Base-by-base conservation (phyloP, 768 basidiomycete genomes). In the Artomyces pyxidatus region DNA sequence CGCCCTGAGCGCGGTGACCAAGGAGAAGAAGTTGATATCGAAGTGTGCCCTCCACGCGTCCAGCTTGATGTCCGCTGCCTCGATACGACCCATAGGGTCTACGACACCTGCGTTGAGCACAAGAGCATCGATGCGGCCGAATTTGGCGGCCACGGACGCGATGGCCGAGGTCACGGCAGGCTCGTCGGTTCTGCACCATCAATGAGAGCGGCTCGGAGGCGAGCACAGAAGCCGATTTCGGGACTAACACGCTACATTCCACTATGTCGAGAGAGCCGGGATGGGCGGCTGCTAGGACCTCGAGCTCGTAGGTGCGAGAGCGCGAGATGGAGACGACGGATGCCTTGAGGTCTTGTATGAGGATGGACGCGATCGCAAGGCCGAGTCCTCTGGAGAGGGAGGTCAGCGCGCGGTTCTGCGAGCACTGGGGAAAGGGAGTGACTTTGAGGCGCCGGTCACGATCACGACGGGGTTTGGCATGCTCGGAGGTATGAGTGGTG, bases 361-460 rank as follows among this genome's bases (percentile, higher is more conserved):
- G 75, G 46, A 78, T 69, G n/a, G 60, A 72, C 27, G 85, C 77
- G 54, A 88, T 76, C 16, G 89, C 86, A 43, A 95, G 78, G 1
- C 94, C 93, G 52, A 96, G 82, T 4, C 82, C 82, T 58, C 75
- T 72, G 48, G 45, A 48, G 43, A 45, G 54, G 38, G 51, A 53
- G 48, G 50, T 19, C 42, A 51, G 43, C 47, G 17, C 3, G 43
- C 6, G 17, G 11, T n/a, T n/a, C n/a, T 30, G 39, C 73, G 72
- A n/a, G 28, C 32, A 44, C 50, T 5, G 40, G 35, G 6, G 3
- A 27, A 21, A 44, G 21, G 12, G 37, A 42, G 32, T 10, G 39
- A 87, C 85, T 75, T 88, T 47, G 88, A 93, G 17, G 88, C 92
- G 47, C 94, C 93, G 49, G 92, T 88, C 55, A 95, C 73, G 47